Evolutionary conservation across 768 basidiomycete species (phyloP).

Genomic region (Hericium rajendrae): DNA sequence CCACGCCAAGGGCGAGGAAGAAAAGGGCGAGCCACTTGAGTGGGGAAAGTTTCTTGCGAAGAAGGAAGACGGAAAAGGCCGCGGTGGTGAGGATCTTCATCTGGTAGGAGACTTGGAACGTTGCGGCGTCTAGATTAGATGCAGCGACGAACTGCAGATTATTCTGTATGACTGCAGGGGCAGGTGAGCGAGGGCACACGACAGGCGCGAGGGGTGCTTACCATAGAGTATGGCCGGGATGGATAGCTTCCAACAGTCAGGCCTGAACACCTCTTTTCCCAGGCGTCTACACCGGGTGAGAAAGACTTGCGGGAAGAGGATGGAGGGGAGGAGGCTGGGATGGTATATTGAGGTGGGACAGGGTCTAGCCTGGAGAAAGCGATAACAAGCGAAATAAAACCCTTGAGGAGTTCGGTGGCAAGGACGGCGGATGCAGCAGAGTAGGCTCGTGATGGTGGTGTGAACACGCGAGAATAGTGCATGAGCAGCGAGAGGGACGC

Average conservation of each 20-base stretch:
- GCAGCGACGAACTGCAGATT: conserved; percentile 93
- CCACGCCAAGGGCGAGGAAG: conserved; percentile 82
- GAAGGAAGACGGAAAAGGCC: conserved; percentile 73
- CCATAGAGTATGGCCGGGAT: conserved; percentile 94
- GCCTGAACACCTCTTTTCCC: conserved; percentile 65
- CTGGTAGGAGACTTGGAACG: conserved; percentile 94
- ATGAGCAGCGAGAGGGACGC: conserved; percentile 86
- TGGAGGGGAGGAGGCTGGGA: conserved; percentile 19
- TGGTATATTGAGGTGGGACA: conserved; percentile 22
- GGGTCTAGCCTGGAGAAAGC: conserved; percentile 60
- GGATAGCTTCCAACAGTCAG: conserved; percentile 95
- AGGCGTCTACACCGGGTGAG: conserved; percentile 45
- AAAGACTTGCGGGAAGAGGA: conserved; percentile 26
- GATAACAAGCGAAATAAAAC: conserved; percentile 75
- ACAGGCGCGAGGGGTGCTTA: conserved; percentile 19
- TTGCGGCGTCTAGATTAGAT: conserved; percentile 88
- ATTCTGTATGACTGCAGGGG: conserved; percentile 70
- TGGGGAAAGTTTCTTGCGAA: conserved; percentile 63
- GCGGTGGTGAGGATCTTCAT: conserved; percentile 97
- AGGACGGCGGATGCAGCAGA: conserved; percentile 93
- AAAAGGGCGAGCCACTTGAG: conserved; percentile 80
- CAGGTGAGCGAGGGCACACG: conserved; percentile 1
- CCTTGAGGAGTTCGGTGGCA: conserved; percentile 90
- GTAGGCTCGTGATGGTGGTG: conserved; percentile 66
- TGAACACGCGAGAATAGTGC: conserved; percentile 89